Evolutionary conservation across 2,329 filamentous ascomycete species (phyloP).

Genomic region (Teratosphaeria gauchensis): DNA sequence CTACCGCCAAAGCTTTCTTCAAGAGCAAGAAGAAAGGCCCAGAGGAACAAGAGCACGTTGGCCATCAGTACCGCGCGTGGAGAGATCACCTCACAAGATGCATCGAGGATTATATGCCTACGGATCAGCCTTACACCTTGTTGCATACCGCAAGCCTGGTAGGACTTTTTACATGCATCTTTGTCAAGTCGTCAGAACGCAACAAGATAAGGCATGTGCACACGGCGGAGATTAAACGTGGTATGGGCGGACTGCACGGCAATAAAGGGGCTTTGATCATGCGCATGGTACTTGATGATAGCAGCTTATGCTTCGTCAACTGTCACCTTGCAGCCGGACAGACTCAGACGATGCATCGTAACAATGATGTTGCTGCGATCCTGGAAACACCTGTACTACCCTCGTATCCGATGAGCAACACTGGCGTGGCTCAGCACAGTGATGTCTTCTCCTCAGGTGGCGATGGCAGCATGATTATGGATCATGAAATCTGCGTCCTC

Average conservation of each 20-base stretch:
- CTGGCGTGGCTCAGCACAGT: conserved; percentile 45
- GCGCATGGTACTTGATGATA: conserved; percentile 89
- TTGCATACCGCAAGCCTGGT: conserved; percentile 85
- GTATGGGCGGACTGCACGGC: conserved; percentile 88
- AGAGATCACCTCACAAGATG: conserved; percentile 75
- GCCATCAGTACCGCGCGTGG: conserved; percentile 95
- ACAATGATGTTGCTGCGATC: conserved; percentile 85
- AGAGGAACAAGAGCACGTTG: conserved; percentile 80
- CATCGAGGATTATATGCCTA: conserved; percentile 73
- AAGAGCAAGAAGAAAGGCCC: conserved; percentile 79
- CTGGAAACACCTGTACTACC: conserved; percentile 72
- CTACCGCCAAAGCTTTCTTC: conserved; percentile 88
- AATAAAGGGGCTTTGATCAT: conserved; percentile 93
- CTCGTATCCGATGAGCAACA: conserved; percentile 42
- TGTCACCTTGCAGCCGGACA: conserved; percentile 95
- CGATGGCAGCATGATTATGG: conserved; percentile 86
- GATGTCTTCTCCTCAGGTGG: conserved; percentile 86
- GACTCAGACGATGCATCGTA: conserved; percentile 77
- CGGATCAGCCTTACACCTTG: conserved; percentile 68
- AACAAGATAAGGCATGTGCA: conserved; percentile 67
- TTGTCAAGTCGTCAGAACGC: conserved; percentile 73
- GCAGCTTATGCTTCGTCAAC: conserved; percentile 90
- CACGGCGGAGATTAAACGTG: conserved; percentile 81
- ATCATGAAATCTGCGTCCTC: conserved; percentile 93
- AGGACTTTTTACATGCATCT: conserved; percentile 90